A percentile compares a stretch with the other conserved stretches of the same genome.
Conservation (phyloP, 2,329 filamentous ascomycete genomes). For the Trichoderma simmonsii region DNA sequence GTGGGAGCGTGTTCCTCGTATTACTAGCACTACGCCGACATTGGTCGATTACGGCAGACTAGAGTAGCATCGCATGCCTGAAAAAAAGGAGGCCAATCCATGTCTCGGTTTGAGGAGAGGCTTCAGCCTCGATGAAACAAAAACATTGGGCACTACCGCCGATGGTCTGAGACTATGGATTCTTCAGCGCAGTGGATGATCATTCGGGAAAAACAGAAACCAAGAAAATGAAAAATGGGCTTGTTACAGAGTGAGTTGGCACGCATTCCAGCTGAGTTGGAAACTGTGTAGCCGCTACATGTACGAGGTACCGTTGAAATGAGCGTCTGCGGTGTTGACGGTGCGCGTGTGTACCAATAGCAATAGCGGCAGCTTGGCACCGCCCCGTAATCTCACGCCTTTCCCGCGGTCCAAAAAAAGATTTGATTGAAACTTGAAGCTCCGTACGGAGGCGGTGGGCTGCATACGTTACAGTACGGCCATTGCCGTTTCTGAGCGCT, state of each 20-base stretch:
- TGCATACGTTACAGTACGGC: background rate
- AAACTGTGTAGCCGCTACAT: background rate
- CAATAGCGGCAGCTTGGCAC: slow-evolving; percentile 12
- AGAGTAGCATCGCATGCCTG: slow-evolving; percentile 12
- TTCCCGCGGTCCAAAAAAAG: background rate
- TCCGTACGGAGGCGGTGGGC: background rate
- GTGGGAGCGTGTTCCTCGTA: background rate
- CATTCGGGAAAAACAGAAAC: too few species aligned
- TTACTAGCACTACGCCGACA: slow-evolving; percentile 3
- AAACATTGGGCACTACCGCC: background rate
- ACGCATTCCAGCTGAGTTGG: background rate
- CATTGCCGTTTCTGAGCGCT: background rate
- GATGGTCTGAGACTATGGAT: background rate
- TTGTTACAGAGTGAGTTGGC: background rate
- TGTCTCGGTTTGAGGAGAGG: slow-evolving; percentile 6
- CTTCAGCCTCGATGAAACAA: slow-evolving; percentile 2
- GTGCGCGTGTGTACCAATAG: background rate
- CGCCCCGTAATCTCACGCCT: slow-evolving; percentile 8
- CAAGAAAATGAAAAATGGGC: background rate
- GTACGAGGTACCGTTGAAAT: background rate
- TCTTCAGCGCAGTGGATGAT: background rate
- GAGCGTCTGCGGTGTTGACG: slow-evolving; percentile 12
- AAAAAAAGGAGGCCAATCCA: slow-evolving; percentile 13
- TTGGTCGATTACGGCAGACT: slow-evolving; percentile 8
- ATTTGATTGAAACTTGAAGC: background rate